These are phyloP conservation scores for Blumeria graminis DNA, from an alignment of 2,329 filamentous ascomycete genomes.

Conservation along the genomic window DNA sequence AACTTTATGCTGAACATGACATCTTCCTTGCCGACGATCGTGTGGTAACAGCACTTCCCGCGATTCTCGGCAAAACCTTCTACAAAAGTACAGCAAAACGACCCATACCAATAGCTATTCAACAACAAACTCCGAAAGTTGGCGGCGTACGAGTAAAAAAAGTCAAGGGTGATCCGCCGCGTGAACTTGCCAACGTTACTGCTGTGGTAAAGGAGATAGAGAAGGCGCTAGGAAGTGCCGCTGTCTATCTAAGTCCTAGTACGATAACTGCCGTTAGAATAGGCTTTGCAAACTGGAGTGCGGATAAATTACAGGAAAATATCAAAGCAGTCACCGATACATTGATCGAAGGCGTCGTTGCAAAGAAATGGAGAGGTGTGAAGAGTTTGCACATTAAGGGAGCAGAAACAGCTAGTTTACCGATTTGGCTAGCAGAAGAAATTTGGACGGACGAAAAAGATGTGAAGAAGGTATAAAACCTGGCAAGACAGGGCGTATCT, in stretches of 20 bases:
- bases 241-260: conserved; percentile 56
- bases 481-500: no score
- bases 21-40: conserved; percentile 84
- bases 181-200: conserved; percentile 17
- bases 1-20: conserved; percentile 68
- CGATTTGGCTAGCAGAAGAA: conserved; percentile 86
- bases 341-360: conserved; percentile 56
- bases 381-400: conserved; percentile 77
- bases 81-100: conserved; percentile 67
- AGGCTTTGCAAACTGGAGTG: conserved; percentile 47
- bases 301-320: conserved; percentile 61
- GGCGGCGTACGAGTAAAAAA: conserved; percentile 33
- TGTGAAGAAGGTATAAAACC: conserved; percentile 18
- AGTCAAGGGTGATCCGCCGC: conserved; percentile 26
- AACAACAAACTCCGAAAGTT: conserved; percentile 33
- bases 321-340: conserved; percentile 43
- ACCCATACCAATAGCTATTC: conserved; percentile 59
- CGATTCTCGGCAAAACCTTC: conserved; percentile 71
- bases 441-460: conserved; percentile 64
- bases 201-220: conserved; percentile 62
- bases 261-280: conserved; percentile 63
- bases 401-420: conserved; percentile 63
- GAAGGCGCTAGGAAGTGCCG: conserved; percentile 49
- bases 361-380: conserved; percentile 72
- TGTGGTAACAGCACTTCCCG: conserved; percentile 50